Evolutionary conservation across 2,329 filamentous ascomycete species (phyloP).

Genomic region (Sporothrix luriei): DNA sequence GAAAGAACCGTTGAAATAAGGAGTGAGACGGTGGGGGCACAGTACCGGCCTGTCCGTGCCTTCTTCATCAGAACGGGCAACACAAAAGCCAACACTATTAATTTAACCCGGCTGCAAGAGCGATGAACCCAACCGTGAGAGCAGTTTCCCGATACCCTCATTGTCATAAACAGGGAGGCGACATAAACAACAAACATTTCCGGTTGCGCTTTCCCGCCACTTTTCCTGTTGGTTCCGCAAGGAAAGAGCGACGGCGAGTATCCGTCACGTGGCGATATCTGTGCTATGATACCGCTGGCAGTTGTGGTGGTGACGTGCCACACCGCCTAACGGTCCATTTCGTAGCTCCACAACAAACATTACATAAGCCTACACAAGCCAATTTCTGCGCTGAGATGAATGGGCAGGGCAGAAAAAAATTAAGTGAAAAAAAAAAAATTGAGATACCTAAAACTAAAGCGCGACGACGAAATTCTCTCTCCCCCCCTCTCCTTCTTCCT

Average conservation of each 20-base stretch:
- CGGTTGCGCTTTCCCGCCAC: slow-evolving; percentile 16
- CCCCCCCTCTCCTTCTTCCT: slow-evolving; percentile 28
- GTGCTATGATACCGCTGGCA: not conserved
- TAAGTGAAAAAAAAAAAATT: slow-evolving; percentile 31
- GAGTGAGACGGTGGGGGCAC: slow-evolving; percentile 25
- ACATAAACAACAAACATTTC: not conserved
- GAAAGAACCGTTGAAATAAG: not conserved
- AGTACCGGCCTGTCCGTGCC: slow-evolving; percentile 1
- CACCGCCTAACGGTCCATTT: slow-evolving; percentile 18
- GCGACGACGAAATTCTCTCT: slow-evolving; percentile 33
- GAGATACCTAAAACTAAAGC: slow-evolving; percentile 29
- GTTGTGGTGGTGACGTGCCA: slow-evolving; percentile 19
- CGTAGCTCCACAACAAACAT: slow-evolving; percentile 13
- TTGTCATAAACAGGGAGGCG: slow-evolving; percentile 3
- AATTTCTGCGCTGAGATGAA: slow-evolving; percentile 24
- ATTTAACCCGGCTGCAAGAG: slow-evolving; percentile 17
- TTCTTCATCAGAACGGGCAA: slow-evolving; percentile 25
- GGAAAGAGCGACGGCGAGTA: slow-evolving; percentile 10
- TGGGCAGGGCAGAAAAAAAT: slow-evolving; percentile 30
- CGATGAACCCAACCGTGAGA: slow-evolving; percentile 14
- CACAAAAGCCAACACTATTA: not conserved
- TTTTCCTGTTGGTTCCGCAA: not conserved
- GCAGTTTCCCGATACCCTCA: slow-evolving; percentile 5
- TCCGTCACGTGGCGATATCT: slow-evolving; percentile 16
- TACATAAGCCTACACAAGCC: slow-evolving; percentile 31